Evolutionary conservation across 768 basidiomycete species (phyloP).

Genomic region (Russula sp.): DNA sequence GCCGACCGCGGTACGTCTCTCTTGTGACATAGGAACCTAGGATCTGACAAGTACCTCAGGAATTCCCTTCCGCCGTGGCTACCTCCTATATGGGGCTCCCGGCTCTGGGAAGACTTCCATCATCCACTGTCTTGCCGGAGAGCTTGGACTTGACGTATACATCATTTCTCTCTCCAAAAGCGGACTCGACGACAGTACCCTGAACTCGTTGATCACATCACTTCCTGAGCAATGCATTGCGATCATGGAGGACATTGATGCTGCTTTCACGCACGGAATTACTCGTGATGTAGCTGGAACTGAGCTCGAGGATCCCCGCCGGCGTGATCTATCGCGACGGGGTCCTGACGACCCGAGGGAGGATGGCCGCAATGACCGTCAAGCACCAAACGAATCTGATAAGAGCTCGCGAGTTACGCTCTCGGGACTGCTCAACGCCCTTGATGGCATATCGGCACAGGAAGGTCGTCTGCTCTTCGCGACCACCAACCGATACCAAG

Average conservation of each 20-base stretch:
- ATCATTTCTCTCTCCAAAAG: slow-evolving; percentile 57
- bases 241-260: slow-evolving; percentile 82
- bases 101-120: slow-evolving; percentile 76
- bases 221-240: slow-evolving; percentile 69
- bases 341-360: neutral
- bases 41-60: slow-evolving; percentile 16
- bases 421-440: slow-evolving; percentile 69
- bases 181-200: slow-evolving; percentile 54
- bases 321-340: slow-evolving; percentile 27
- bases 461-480: slow-evolving; percentile 80
- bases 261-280: slow-evolving; percentile 50
- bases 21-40: neutral
- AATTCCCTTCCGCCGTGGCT: slow-evolving; percentile 76
- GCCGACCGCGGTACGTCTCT: slow-evolving; percentile 44
- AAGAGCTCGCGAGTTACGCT: slow-evolving; percentile 42
- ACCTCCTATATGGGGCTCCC: slow-evolving; percentile 69
- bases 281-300: slow-evolving; percentile 28
- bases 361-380: slow-evolving; percentile 7
- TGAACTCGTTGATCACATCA: slow-evolving; percentile 49
- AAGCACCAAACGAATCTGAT: neutral
- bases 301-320: slow-evolving; percentile 24
- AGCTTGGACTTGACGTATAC: slow-evolving; percentile 67
- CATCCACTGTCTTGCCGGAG: slow-evolving; percentile 72
- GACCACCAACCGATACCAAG: slow-evolving; percentile 65
- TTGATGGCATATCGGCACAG: slow-evolving; percentile 72